Conservation (phyloP, 116 monocot genomes). For the Dioscorea cayenensis region DNA sequence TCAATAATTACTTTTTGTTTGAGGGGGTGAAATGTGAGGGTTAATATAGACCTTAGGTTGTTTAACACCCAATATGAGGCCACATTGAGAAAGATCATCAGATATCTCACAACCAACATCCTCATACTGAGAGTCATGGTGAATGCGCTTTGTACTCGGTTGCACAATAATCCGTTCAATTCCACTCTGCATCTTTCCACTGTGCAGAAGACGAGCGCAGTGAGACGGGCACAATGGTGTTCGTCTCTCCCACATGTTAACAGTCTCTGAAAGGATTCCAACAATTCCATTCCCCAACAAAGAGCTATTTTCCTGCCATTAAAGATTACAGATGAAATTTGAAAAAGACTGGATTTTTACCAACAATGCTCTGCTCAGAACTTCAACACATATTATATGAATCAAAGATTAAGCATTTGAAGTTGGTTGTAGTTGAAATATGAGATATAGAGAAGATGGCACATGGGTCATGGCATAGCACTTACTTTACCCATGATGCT, state of each 20-base stretch:
- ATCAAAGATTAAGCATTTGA: no score
- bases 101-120: conserved; percentile 92
- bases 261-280: conserved; percentile 76
- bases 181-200: conserved; percentile 36
- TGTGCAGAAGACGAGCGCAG: conserved; percentile 80
- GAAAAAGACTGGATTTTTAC: neutral
- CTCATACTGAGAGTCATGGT: conserved; percentile 75
- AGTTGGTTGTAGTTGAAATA: no score
- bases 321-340: neutral
- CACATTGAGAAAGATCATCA: conserved; percentile 84
- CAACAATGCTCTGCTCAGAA: no score
- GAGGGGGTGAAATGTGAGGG: neutral
- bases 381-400: no score
- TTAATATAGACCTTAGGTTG: conserved; percentile 66
- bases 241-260: conserved; percentile 87
- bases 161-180: conserved; percentile 74
- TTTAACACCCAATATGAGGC: conserved; percentile 88
- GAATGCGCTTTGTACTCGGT: conserved; percentile 82
- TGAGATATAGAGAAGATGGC: no score
- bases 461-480: no score
- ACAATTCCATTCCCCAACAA: conserved; percentile 85
- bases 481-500: no score
- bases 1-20: neutral
- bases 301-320: conserved; percentile 7
- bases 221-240: conserved; percentile 81